A percentile compares a stretch with the other conserved stretches of the same genome.
These are phyloP conservation scores for Gautieria morchelliformis DNA, from an alignment of 768 basidiomycete species.

Conservation along the genomic window DNA sequence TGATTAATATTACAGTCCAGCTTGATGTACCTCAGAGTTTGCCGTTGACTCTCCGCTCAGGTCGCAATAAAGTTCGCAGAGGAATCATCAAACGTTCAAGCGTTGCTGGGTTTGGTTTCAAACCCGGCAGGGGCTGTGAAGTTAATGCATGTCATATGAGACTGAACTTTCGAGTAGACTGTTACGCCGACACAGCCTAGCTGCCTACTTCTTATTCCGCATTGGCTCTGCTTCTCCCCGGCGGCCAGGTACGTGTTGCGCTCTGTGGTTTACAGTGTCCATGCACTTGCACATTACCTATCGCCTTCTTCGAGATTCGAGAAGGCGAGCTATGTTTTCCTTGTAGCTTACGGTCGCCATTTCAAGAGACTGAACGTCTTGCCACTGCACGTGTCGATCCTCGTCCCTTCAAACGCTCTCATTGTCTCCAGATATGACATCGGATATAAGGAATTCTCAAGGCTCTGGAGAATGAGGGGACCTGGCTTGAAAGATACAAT, in stretches of 20 bases:
- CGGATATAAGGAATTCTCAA: constrained; percentile 22
- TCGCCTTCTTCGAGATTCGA: constrained; percentile 64
- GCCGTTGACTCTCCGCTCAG: constrained; percentile 49
- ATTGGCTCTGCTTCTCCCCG: constrained; percentile 45
- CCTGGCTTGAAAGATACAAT: constrained; percentile 63
- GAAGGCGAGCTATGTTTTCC: constrained; percentile 50
- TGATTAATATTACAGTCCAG: constrained; percentile 37
- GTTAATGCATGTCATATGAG: background rate
- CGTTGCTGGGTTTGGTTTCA: constrained; percentile 32
- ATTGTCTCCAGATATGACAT: background rate
- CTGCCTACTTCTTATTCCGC: constrained; percentile 74
- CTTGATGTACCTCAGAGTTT: constrained; percentile 50
- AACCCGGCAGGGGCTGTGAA: constrained; percentile 15
- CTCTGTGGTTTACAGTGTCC: background rate
- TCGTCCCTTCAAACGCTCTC: background rate
- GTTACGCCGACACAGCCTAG: constrained; percentile 65
- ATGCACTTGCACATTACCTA: constrained; percentile 61
- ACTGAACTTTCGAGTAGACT: constrained; percentile 37
- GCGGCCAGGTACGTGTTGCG: constrained; percentile 44
- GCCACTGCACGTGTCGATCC: constrained; percentile 6
- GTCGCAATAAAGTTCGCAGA: constrained; percentile 54
- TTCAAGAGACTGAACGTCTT: constrained; percentile 49
- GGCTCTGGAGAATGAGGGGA: constrained; percentile 49
- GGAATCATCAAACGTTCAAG: constrained; percentile 45
- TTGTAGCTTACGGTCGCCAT: background rate